phyloP scores from a whole-genome alignment of 1,284 basidiomycete species.

The Leccinum olivaceoglutinosum region DNA sequence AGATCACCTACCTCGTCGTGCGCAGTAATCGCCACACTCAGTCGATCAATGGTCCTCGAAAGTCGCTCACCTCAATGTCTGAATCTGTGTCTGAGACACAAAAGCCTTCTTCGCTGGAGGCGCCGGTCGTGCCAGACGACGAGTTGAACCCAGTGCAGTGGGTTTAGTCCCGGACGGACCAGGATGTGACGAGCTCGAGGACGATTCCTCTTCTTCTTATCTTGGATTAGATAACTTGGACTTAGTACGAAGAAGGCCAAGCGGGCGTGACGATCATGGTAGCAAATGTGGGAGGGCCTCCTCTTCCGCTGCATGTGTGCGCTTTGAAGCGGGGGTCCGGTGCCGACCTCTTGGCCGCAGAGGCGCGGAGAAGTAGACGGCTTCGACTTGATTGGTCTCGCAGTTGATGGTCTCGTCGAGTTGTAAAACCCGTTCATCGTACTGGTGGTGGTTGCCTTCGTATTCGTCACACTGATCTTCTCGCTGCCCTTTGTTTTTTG shows the following conservation, averaged over 20 bases:
- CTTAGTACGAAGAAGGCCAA: conserved; percentile 25
- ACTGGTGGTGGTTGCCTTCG: neutral
- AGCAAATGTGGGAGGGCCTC: conserved; percentile 6
- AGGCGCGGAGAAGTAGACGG: neutral
- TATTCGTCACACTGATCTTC: neutral
- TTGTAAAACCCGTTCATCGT: conserved; percentile 17
- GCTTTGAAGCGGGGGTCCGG: neutral
- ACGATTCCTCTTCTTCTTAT: conserved; percentile 15
- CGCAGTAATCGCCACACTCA: neutral
- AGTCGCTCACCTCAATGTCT: conserved; percentile 18
- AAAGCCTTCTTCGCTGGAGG: conserved; percentile 12
- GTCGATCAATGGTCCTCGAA: conserved; percentile 1
- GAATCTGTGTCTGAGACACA: conserved; percentile 24
- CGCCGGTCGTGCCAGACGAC: neutral
- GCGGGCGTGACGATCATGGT: conserved; percentile 22
- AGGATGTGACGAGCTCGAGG: conserved; percentile 3
- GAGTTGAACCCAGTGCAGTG: neutral
- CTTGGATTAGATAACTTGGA: neutral
- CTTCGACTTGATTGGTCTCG: conserved; percentile 8
- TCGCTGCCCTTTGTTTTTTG: neutral
- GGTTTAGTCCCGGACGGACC: conserved; percentile 3
- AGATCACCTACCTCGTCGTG: neutral
- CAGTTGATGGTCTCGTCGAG: conserved; percentile 11
- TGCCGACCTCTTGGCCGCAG: conserved; percentile 1
- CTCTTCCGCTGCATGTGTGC: conserved; percentile 9